Percentiles rank a stretch among this genome's conserved stretches.
phyloP scores from a whole-genome alignment of 495 filamentous ascomycete species.

The Neurospora sp. region DNA sequence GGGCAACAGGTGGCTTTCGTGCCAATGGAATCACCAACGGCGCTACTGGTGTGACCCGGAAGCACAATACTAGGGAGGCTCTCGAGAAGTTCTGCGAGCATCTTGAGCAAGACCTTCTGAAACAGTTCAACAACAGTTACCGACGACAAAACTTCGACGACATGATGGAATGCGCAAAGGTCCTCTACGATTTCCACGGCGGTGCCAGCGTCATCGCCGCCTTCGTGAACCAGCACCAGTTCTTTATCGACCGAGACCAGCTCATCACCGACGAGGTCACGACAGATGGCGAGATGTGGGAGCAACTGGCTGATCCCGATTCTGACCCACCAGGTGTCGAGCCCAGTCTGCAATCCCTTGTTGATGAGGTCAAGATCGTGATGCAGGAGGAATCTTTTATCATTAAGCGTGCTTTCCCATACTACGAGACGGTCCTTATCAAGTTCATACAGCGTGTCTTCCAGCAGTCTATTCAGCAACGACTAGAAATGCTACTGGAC shows the following conservation, averaged over 20 bases:
- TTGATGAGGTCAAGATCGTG: constrained; percentile 91
- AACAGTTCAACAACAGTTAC: constrained; percentile 95
- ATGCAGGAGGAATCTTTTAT: constrained; percentile 94
- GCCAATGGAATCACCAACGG: constrained; percentile 47
- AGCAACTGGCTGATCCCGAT: constrained; percentile 88
- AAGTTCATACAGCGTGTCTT: constrained; percentile 93
- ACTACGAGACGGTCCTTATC: constrained; percentile 83
- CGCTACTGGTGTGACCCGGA: constrained; percentile 27
- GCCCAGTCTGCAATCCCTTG: constrained; percentile 77
- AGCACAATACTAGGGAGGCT: constrained; percentile 69
- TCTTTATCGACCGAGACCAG: constrained; percentile 91
- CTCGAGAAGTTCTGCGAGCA: constrained; percentile 96
- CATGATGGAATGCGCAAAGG: constrained; percentile 91
- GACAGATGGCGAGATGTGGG: constrained; percentile 74
- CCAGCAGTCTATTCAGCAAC: constrained; percentile 94
- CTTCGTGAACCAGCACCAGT: constrained; percentile 98
- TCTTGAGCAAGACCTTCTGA: constrained; percentile 87
- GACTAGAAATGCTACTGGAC: constrained; percentile 90
- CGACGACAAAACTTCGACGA: constrained; percentile 87
- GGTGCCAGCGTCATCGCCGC: constrained; percentile 87
- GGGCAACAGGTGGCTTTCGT: constrained; percentile 45
- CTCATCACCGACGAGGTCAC: constrained; percentile 84
- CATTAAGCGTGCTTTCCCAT: constrained; percentile 91
- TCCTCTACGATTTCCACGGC: constrained; percentile 90
- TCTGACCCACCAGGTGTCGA: constrained; percentile 84